Evolutionary conservation across 2,329 filamentous ascomycete species (phyloP), one percentile per base, ranked within the genome.

Genomic region (Colletotrichum nymphaeae): DNA sequence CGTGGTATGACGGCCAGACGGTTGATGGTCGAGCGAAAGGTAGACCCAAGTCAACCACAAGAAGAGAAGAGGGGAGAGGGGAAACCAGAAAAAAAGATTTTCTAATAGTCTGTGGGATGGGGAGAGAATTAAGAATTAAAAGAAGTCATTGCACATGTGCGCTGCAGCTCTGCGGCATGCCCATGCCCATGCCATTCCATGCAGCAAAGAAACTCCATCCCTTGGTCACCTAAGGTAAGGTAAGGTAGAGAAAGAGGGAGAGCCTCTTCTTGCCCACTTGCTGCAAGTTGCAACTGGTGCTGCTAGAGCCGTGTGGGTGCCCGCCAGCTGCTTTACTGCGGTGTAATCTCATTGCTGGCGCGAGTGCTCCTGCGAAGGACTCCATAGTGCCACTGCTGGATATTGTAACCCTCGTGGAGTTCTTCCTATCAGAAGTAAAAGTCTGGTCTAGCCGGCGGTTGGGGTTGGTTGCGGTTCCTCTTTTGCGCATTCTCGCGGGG

Each of bases 401-500:
- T 14, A 30, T 28, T 59, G 53, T 26, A 56, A 28, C 42, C 49
- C 59, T 60, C 56, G 32, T 62, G 26, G 53, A 11, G 11, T 22
- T 42, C 67, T 71, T 66, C 70, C 70, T 73, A 73, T 73, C 67
- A 73, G 70, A 70, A 56, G 67, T n/a, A 32, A 63, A 69, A 69
- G 52, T 63, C 28, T 58, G 58, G 65, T 69, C 52, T 42, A 58
- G 42, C 26, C 55, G 16, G 66, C 66, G 69, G 42, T 42, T 72
- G 69, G 69, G 69, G 52, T 64, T 63, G n/a, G 56, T 26, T 30
- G 59, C 30, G 26, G 42, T 60, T 62, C 70, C 70, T 73, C 67
- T 70, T 56, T 65, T 65, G 55, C 70, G 60, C 70, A 73, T 67
- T 63, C 63, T 74, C 72, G 71, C 73, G 75, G 75, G 66, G 69